Percentiles rank a stretch among this genome's conserved stretches.
phyloP scores from a whole-genome alignment of 306 rosid species.

The Glycine tomentella region DNA sequence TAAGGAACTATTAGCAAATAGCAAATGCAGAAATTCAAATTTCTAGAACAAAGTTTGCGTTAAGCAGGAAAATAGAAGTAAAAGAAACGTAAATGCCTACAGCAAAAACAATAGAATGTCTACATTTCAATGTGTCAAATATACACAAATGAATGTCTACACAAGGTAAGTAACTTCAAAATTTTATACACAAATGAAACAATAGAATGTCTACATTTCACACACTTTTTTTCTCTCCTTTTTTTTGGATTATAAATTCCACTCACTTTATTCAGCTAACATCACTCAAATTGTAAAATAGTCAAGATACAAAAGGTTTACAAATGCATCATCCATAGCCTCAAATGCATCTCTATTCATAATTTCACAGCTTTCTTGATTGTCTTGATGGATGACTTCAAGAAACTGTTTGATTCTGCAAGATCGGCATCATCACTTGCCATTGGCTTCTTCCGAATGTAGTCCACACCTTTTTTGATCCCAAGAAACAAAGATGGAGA shows the following conservation, averaged over 20 bases:
- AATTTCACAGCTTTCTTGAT: conserved; percentile 73
- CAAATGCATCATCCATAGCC: conserved; percentile 28
- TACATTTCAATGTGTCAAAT: too few species aligned
- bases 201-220: conserved; percentile 43
- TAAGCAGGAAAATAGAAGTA: conserved; percentile 6
- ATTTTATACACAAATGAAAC: conserved; percentile 58
- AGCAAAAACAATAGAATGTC: too few species aligned
- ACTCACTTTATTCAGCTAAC: conserved; percentile 49
- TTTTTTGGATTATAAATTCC: conserved; percentile 34
- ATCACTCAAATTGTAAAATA: conserved; percentile 46
- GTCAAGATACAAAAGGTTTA: not conserved
- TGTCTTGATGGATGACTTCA: conserved; percentile 71
- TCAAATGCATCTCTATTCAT: conserved; percentile 40
- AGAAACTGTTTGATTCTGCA: conserved; percentile 57
- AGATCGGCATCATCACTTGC: conserved; percentile 56
- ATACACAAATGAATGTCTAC: too few species aligned
- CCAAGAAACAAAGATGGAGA: conserved; percentile 87
- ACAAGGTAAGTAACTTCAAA: too few species aligned
- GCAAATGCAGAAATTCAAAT: not conserved
- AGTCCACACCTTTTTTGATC: conserved; percentile 76
- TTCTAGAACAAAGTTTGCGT: not conserved
- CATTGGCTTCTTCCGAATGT: conserved; percentile 71
- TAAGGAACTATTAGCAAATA: not conserved
- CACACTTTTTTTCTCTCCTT: conserved; percentile 37
- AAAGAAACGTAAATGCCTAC: conserved; percentile 29